phyloP scores from a whole-genome alignment of 2,329 filamentous ascomycete genomes.

The Sclerotinia sclerotiorum region DNA sequence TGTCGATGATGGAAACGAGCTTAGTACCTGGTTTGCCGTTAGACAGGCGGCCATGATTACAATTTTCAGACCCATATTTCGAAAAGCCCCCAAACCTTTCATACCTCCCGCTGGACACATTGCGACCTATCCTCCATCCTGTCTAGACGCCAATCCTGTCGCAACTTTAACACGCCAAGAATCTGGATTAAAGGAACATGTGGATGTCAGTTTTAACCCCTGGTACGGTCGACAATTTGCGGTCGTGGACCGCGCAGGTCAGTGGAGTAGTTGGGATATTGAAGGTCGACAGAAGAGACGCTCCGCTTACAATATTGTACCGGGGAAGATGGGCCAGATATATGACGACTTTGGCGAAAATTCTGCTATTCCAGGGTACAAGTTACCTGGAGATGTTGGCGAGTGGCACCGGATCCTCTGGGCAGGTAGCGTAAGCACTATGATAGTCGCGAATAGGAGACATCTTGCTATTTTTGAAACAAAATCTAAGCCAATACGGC shows the following conservation, averaged over 20 bases:
- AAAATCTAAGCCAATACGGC: conserved; percentile 28
- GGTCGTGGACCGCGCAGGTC: conserved; percentile 63
- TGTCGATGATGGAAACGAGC: conserved; percentile 42
- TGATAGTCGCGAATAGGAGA: conserved; percentile 48
- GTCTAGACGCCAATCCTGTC: conserved; percentile 56
- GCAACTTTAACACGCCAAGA: conserved; percentile 51
- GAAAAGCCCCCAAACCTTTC: conserved; percentile 24
- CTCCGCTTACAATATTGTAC: conserved; percentile 23
- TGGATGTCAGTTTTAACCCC: conserved; percentile 66
- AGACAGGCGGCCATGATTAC: conserved; percentile 45
- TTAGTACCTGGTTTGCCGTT: conserved; percentile 47
- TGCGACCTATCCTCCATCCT: conserved; percentile 44
- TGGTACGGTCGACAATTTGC: conserved; percentile 60
- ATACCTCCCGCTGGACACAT: conserved; percentile 20
- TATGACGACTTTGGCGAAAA: conserved; percentile 30
- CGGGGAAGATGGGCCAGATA: conserved; percentile 33
- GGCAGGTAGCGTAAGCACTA: conserved; percentile 47
- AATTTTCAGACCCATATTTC: conserved; percentile 44
- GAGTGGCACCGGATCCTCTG: conserved; percentile 53
- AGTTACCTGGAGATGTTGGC: conserved; percentile 29
- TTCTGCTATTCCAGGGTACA: conserved; percentile 6
- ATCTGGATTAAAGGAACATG: conserved; percentile 57
- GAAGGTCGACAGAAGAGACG: conserved; percentile 31
- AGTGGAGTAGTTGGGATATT: conserved; percentile 67
- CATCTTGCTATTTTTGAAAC: conserved; percentile 38